Evolutionary conservation across 2,329 filamentous ascomycete species (phyloP), one percentile per base, ranked within the genome.

Genomic region (Aspergillus nomiae): DNA sequence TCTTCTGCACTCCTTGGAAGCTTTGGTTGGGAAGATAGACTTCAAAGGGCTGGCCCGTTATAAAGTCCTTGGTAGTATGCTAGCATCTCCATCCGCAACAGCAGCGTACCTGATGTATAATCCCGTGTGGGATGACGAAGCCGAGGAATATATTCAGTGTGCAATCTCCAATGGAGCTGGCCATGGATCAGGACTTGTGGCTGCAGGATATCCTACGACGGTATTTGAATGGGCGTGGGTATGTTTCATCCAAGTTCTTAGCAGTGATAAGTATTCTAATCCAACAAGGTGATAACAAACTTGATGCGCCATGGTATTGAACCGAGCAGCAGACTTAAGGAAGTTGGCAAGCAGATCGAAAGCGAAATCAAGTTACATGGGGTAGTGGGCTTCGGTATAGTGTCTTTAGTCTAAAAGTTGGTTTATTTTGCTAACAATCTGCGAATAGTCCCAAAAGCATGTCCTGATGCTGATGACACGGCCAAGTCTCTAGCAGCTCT

Each of bases 61-160:
- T 2, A 59, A 26, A 5, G 30, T 59, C 2, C 41, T 59, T 5
- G 56, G 56, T 7, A 36, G 41, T 30, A 59, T 59, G 56, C 16
- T 59, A 24, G 41, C 28, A 28, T 59, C 56, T 2, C 56, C 56
- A 34, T 48, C 56, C 2, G 41, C 56, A 9, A 59, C 56, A 12
- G 28, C 56, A 9, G 56, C 43, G 26, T 59, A 59, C 51, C n/a
- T 59, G n/a, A 59, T 59, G 56, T 21, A 59, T 24, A 59, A 34
- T 34, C 43, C 56, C 3, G 7, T 34, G 19, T 59, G 56, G 56
- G 56, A 59, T 50, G 14, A 51, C 7, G 56, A 59, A 11, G 41
- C 56, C 10, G 56, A 48, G 11, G 26, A 48, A 14, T 59, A 59
- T 34, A 21, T 59, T 9, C 43, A 19, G 5, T 6, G 28, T 50